Evolutionary conservation across 768 basidiomycete genomes (phyloP).

Genomic region (Calocybe gangraenosa): DNA sequence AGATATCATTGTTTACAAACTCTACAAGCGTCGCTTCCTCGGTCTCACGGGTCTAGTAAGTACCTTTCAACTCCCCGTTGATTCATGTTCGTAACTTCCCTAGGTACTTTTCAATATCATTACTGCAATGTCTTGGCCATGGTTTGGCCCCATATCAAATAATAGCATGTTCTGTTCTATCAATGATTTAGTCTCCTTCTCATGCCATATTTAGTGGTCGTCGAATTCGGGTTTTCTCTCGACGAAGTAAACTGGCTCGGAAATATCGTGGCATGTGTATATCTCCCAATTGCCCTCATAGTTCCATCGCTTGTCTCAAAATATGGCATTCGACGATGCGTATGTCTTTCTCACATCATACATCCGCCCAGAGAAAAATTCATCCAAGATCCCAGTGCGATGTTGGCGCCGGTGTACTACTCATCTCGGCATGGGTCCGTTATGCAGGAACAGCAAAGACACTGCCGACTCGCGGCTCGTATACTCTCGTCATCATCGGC

Average conservation of each 20-base stretch:
- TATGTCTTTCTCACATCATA: slow-evolving; percentile 23
- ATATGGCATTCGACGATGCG: slow-evolving; percentile 61
- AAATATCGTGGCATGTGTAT: slow-evolving; percentile 59
- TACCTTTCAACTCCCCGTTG: not conserved
- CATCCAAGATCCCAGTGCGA: slow-evolving; percentile 47
- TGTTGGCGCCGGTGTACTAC: slow-evolving; percentile 46
- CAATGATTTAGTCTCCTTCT: not conserved
- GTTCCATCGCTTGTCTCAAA: slow-evolving; percentile 54
- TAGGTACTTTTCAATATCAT: slow-evolving; percentile 62
- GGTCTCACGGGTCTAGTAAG: slow-evolving; percentile 62
- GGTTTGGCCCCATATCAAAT: slow-evolving; percentile 83
- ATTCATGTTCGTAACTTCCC: not conserved
- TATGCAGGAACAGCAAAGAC: slow-evolving; percentile 64
- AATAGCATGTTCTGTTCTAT: slow-evolving; percentile 37
- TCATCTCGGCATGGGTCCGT: slow-evolving; percentile 73
- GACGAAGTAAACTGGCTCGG: slow-evolving; percentile 80
- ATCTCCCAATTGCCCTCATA: slow-evolving; percentile 56
- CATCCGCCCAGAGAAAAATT: not conserved
- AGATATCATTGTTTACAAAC: slow-evolving; percentile 36
- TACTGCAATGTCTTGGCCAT: slow-evolving; percentile 66
- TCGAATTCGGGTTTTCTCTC: slow-evolving; percentile 64
- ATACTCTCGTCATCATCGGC: slow-evolving; percentile 64
- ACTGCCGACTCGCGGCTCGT: slow-evolving; percentile 48
- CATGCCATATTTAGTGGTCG: slow-evolving; percentile 37
- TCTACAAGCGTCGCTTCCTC: slow-evolving; percentile 68